Percentiles rank a stretch among this genome's conserved stretches.
These are phyloP conservation scores for Erigeron canadensis DNA, from an alignment of 129 eudicot genomes.

Conservation along the genomic window DNA sequence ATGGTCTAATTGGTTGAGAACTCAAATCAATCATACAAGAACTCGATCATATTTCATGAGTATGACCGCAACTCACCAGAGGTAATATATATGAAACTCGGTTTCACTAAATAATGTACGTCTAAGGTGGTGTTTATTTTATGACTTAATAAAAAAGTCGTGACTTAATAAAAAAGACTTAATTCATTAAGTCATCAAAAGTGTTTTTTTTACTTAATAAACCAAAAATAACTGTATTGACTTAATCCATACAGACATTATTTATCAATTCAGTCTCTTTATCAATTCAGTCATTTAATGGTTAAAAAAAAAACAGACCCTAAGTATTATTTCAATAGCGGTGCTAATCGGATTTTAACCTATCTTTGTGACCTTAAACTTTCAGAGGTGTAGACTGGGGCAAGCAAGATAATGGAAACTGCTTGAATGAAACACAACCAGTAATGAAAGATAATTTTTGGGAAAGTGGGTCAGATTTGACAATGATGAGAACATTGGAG, in stretches of 20 bases:
- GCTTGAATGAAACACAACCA: slow-evolving; percentile 48
- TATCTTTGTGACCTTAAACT: not conserved
- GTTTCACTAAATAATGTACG: not conserved
- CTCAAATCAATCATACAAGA: slow-evolving; percentile 46
- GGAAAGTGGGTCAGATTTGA: slow-evolving; percentile 43
- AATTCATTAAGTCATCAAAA: too few species aligned
- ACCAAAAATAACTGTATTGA: too few species aligned
- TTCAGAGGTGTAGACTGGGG: slow-evolving; percentile 46
- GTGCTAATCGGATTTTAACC: too few species aligned
- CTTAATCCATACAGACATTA: too few species aligned
- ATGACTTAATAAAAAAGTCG: too few species aligned
- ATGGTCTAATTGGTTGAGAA: slow-evolving; percentile 67
- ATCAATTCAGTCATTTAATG: too few species aligned
- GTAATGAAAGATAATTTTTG: slow-evolving; percentile 36
- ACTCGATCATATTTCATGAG: slow-evolving; percentile 60
- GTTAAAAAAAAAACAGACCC: too few species aligned
- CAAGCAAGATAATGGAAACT: slow-evolving; percentile 25
- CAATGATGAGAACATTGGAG: slow-evolving; percentile 45
- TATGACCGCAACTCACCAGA: slow-evolving; percentile 64
- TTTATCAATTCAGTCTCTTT: too few species aligned
- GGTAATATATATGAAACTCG: slow-evolving; percentile 10
- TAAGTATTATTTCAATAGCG: too few species aligned
- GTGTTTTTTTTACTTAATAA: too few species aligned
- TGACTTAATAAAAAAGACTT: too few species aligned
- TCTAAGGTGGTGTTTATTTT: too few species aligned